Percentiles rank a stretch among this genome's conserved stretches.
Conservation (phyloP, 345 rosid genomes). For the Lumnitzera racemosa region DNA sequence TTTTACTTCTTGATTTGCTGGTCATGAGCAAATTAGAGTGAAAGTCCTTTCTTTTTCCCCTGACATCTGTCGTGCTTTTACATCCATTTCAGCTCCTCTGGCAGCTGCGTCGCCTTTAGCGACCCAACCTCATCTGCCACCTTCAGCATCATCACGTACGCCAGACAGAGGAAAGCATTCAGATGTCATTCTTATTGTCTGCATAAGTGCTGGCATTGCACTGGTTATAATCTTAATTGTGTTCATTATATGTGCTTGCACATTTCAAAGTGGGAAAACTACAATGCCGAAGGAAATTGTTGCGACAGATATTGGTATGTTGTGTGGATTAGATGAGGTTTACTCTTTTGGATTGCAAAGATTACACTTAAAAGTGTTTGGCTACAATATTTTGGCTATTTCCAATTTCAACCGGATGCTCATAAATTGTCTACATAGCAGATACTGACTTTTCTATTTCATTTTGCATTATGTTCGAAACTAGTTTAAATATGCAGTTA, state of each 20-base stretch:
- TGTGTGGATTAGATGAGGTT: not conserved
- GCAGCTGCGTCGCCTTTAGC: slow-evolving; percentile 43
- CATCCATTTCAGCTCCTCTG: slow-evolving; percentile 46
- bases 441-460: no score
- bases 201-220: slow-evolving; percentile 61
- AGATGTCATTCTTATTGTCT: slow-evolving; percentile 49
- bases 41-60: not conserved
- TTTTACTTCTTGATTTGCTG: not conserved
- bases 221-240: slow-evolving; percentile 41
- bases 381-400: no score
- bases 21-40: not conserved
- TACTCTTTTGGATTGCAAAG: not conserved
- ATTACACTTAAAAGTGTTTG: no score
- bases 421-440: no score
- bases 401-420: no score
- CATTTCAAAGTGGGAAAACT: slow-evolving; percentile 47
- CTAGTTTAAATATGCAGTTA: no score
- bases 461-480: no score
- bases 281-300: slow-evolving; percentile 39
- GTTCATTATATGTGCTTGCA: slow-evolving; percentile 56
- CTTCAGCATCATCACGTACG: slow-evolving; percentile 25
- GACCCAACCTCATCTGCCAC: slow-evolving; percentile 42
- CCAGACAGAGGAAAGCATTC: slow-evolving; percentile 50
- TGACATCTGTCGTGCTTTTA: slow-evolving; percentile 1
- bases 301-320: slow-evolving; percentile 38